phyloP scores from a whole-genome alignment of 208 protist species.

The Trypanosoma melophagium region DNA sequence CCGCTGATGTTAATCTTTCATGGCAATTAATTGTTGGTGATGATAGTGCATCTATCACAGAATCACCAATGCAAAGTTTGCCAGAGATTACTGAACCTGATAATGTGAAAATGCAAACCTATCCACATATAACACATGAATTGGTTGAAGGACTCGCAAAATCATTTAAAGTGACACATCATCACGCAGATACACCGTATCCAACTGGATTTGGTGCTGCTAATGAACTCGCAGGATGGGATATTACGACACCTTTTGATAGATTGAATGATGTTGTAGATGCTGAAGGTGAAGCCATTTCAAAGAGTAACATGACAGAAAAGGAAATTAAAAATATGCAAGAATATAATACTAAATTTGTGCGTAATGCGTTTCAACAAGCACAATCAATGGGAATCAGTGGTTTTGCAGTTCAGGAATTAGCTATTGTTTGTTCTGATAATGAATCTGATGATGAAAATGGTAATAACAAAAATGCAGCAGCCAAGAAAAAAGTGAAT shows the following conservation, averaged over 20 bases:
- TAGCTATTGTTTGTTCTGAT: constrained; percentile 63
- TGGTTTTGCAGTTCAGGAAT: constrained; percentile 62
- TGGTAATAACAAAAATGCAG: constrained; percentile 8
- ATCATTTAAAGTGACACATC: constrained; percentile 43
- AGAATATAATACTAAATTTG: constrained; percentile 67
- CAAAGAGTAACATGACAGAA: constrained; percentile 64
- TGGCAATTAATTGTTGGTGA: constrained; percentile 48
- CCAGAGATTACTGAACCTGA: constrained; percentile 39
- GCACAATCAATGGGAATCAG: constrained; percentile 88
- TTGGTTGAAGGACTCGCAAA: constrained; percentile 76
- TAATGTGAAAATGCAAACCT: constrained; percentile 34
- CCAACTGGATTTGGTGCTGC: constrained; percentile 65
- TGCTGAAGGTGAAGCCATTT: constrained; percentile 44
- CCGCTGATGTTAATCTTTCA: constrained; percentile 42
- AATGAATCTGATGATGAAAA: constrained; percentile 53
- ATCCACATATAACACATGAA: constrained; percentile 70
- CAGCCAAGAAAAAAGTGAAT: constrained; percentile 21
- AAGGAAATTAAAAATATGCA: constrained; percentile 47
- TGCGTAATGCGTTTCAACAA: constrained; percentile 70
- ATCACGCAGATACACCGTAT: constrained; percentile 47
- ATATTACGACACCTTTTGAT: constrained; percentile 73
- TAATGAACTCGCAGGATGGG: constrained; percentile 75
- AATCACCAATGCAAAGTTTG: constrained; percentile 39
- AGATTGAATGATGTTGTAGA: constrained; percentile 82
- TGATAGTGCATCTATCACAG: constrained; percentile 29